These are phyloP conservation scores for Beta macrorhiza DNA, from an alignment of 179 eudicot genomes.

Conservation along the genomic window DNA sequence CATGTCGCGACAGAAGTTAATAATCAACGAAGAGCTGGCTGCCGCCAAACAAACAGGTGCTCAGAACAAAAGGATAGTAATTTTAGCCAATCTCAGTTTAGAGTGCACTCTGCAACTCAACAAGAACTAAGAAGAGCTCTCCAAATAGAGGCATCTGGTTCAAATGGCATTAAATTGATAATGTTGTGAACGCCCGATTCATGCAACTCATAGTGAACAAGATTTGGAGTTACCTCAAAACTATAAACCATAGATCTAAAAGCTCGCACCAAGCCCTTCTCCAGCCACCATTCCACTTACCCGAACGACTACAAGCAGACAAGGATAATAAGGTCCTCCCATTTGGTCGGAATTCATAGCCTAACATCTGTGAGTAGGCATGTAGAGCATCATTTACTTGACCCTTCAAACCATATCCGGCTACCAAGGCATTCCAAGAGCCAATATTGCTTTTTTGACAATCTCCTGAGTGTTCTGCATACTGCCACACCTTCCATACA, in stretches of 20 bases:
- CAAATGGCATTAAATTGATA: constrained; percentile 40
- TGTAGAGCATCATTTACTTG: constrained; percentile 36
- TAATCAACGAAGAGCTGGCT: neutral
- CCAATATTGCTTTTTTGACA: constrained; percentile 37
- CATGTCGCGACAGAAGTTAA: neutral
- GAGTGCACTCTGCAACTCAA: constrained; percentile 32
- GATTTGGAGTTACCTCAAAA: constrained; percentile 34
- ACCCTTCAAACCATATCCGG: constrained; percentile 50
- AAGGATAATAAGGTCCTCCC: constrained; percentile 43
- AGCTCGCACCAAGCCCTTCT: constrained; percentile 36
- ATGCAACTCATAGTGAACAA: constrained; percentile 47
- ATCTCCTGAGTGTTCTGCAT: constrained; percentile 39
- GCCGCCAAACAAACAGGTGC: neutral
- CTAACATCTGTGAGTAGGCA: constrained; percentile 39
- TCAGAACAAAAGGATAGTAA: constrained; percentile 27
- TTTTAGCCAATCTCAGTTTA: constrained; percentile 29
- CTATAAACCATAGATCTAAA: constrained; percentile 37
- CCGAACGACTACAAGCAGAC: constrained; percentile 51
- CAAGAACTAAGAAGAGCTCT: constrained; percentile 18
- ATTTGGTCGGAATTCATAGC: constrained; percentile 39
- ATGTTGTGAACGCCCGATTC: constrained; percentile 36
- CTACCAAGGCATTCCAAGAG: constrained; percentile 51
- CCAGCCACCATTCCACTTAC: constrained; percentile 27
- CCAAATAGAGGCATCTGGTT: constrained; percentile 44
- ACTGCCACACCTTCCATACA: constrained; percentile 57